Base-by-base conservation (phyloP, 2,329 filamentous ascomycete genomes). In the Hymenoscyphus albidus region DNA sequence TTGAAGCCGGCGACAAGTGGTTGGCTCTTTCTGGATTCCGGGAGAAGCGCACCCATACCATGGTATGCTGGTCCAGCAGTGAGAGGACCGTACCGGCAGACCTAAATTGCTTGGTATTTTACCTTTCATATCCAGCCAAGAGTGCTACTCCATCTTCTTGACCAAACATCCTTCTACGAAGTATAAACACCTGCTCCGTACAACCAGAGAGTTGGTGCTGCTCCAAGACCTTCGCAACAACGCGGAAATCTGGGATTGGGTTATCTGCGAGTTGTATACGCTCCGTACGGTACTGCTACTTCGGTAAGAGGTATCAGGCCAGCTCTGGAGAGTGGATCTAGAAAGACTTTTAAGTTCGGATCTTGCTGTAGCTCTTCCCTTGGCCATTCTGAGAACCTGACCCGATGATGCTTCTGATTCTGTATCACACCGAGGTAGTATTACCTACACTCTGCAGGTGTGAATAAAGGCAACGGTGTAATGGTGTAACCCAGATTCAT, bases 21-120 rank as follows among this genome's bases (percentile, higher is more conserved):
- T n/a, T 38, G 55, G 31, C n/a, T n/a, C 31, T n/a, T 38, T 58
- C 55, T 58, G 55, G 55, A 58, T 58, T 58, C 55, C 32, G 55
- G 31, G 18, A 51, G 12, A n/a, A 27, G 18, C 18, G 44, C 10
- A 51, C 18, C 18, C 42, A 10, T 35, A 35, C 35, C 35, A 35
- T 35, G 35, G 18, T 13, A 54, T 22, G 18, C 48, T 54, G 10
- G 22, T 54, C 48, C 0, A 54, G 22, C 13, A 13, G 44, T 51
- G 10, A 27, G 13, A 54, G 48, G n/a, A 13, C 12, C 22, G 22
- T 22, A 54, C 9, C 12, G 18, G 13, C 44, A 10, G 22, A n/a
- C n/a, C 44, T 10, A 51, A 13, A 22, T 6, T 22, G 22, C 44
- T 27, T 27, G 27, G 27, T 27, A 27, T 27, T 35, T 35, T 35